Percentiles rank a stretch among this genome's conserved stretches.
Evolutionary conservation across 129 eudicot species (phyloP).

Genomic region (Cynara cardunculus): DNA sequence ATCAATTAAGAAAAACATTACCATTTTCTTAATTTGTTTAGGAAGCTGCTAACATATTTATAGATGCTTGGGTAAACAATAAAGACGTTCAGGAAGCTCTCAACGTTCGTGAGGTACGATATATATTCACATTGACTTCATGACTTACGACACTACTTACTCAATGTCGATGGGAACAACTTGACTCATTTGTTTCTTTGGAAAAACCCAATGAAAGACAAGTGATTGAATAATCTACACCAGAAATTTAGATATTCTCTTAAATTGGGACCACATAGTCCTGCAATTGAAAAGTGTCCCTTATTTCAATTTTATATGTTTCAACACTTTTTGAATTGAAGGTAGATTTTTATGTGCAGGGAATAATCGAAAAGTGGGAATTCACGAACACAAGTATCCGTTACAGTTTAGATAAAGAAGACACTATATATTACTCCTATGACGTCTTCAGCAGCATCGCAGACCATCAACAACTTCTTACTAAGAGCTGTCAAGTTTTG

Average conservation of each 20-base stretch:
- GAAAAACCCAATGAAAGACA: neutral
- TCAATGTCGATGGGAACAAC: neutral
- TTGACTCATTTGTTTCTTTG: neutral
- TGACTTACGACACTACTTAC: neutral
- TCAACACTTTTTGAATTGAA: neutral
- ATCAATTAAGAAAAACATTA: neutral
- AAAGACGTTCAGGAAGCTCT: constrained; percentile 29
- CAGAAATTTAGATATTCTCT: no score
- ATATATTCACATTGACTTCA: neutral
- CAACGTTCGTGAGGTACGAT: constrained; percentile 37
- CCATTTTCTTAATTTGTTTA: neutral
- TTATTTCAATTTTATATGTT: neutral
- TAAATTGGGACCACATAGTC: neutral
- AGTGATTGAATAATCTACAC: no score
- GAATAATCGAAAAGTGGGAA: constrained; percentile 6
- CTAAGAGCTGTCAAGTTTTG: constrained; percentile 15
- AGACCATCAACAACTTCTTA: constrained; percentile 12
- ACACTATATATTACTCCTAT: constrained; percentile 11
- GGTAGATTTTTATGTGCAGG: neutral
- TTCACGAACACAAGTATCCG: neutral
- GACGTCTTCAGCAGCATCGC: constrained; percentile 4
- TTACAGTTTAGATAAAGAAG: neutral
- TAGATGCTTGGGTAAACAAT: constrained; percentile 15
- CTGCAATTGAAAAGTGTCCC: neutral
- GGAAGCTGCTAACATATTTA: neutral